Percentiles rank a stretch among this genome's conserved stretches.
Conservation (phyloP, 768 basidiomycete species). For the Lentinula sp. region DNA sequence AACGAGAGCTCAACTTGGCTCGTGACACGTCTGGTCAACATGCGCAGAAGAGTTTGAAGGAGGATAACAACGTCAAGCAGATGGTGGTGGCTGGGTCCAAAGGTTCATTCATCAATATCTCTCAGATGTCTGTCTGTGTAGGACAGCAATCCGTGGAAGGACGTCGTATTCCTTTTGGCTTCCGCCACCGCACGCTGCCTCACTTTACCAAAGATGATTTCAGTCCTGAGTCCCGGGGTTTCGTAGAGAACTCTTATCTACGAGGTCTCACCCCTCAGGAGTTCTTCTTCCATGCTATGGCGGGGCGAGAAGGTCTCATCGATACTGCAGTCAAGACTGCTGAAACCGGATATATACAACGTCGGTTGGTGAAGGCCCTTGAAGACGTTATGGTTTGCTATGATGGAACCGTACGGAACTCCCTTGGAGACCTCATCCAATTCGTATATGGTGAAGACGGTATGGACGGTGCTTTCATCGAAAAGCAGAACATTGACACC, state of each 20-base stretch:
- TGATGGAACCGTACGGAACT: constrained; percentile 97
- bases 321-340: constrained; percentile 99
- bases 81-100: constrained; percentile 99
- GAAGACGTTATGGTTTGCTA: constrained; percentile 98
- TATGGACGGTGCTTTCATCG: constrained; percentile 97
- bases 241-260: constrained; percentile 98
- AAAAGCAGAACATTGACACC: constrained; percentile 90
- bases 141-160: constrained; percentile 99
- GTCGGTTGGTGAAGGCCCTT: constrained; percentile 94
- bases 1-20: constrained; percentile 87
- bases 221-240: constrained; percentile 95
- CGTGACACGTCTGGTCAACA: constrained; percentile 94
- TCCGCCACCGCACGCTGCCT: constrained; percentile 92
- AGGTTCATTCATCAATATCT: constrained; percentile 99
- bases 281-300: constrained; percentile 99
- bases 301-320: constrained; percentile 97
- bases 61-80: constrained; percentile 99
- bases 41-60: constrained; percentile 96
- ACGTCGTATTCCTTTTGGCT: constrained; percentile 96
- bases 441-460: constrained; percentile 98
- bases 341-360: constrained; percentile 98
- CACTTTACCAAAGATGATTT: constrained; percentile 99
- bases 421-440: constrained; percentile 91
- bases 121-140: constrained; percentile 99
- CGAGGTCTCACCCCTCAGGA: constrained; percentile 96